Percentiles rank a stretch among this genome's conserved stretches.
phyloP scores from a whole-genome alignment of 2,329 filamentous ascomycete species.

The Arthroderma sp. region DNA sequence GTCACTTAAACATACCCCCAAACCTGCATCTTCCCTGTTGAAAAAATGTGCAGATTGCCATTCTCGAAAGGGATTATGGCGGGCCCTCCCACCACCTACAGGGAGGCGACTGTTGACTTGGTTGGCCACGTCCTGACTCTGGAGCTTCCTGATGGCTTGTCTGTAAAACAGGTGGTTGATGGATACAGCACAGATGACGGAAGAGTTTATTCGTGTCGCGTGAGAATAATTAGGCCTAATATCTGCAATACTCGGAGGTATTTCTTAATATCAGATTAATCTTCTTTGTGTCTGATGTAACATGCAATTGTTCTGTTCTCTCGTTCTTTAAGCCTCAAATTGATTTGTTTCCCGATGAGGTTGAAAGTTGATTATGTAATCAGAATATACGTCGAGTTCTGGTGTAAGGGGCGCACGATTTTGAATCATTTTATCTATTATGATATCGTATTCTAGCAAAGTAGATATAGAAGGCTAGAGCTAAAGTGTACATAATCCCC shows the following conservation, averaged over 20 bases:
- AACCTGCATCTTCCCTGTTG: slow-evolving; percentile 53
- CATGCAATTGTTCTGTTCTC: no score
- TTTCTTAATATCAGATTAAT: no score
- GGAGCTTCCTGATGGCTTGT: background rate
- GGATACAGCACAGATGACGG: no score
- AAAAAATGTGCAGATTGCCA: slow-evolving; percentile 51
- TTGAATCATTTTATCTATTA: background rate
- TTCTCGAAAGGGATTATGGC: slow-evolving; percentile 14
- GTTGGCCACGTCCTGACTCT: background rate
- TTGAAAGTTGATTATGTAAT: no score
- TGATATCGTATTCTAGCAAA: background rate
- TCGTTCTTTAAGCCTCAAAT: no score
- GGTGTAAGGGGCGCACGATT: background rate
- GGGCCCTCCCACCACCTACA: background rate
- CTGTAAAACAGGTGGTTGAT: background rate
- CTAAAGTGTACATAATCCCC: background rate
- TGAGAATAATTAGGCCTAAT: no score
- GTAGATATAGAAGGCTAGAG: background rate
- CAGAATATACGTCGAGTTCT: no score
- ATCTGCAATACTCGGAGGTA: no score
- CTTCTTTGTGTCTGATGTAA: no score
- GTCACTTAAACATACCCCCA: slow-evolving; percentile 40
- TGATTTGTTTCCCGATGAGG: no score
- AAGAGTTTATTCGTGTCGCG: no score
- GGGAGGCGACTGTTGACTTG: background rate